Conservation (phyloP, 2,329 filamentous ascomycete species). For the Pseudogymnoascus sp. region DNA sequence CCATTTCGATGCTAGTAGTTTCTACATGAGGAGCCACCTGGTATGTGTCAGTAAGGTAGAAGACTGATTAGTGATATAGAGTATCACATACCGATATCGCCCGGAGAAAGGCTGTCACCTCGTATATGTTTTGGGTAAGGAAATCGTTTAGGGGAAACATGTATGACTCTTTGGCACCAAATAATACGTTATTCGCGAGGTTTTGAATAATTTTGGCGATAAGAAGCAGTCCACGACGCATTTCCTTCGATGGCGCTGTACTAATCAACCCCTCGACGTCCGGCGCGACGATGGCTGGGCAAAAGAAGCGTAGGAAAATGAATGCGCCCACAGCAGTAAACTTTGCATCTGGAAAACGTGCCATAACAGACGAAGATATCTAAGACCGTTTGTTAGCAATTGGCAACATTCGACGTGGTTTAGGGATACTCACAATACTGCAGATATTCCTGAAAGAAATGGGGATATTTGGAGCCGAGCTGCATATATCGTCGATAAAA, state of each 20-base stretch:
- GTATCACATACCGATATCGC: conserved; percentile 53
- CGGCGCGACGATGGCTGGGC: conserved; percentile 62
- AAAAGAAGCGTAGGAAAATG: conserved; percentile 65
- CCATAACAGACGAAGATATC: conserved; percentile 56
- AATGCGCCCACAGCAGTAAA: conserved; percentile 66
- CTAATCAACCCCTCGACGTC: conserved; percentile 59
- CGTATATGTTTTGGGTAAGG: conserved; percentile 58
- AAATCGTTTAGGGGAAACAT: conserved; percentile 66
- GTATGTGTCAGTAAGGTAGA: conserved; percentile 10
- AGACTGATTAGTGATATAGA: neutral
- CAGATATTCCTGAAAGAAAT: conserved; percentile 59
- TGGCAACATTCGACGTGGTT: conserved; percentile 3
- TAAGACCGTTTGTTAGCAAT: conserved; percentile 21
- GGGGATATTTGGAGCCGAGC: conserved; percentile 53
- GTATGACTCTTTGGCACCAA: conserved; percentile 63
- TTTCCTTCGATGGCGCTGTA: conserved; percentile 55
- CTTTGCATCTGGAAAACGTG: conserved; percentile 59
- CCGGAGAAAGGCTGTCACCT: conserved; percentile 57
- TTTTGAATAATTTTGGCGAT: conserved; percentile 67
- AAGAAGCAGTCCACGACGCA: conserved; percentile 58
- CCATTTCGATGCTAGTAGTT: conserved; percentile 35
- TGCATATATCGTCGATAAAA: conserved; percentile 63
- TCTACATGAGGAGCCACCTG: conserved; percentile 42
- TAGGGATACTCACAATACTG: conserved; percentile 45
- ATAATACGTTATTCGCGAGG: conserved; percentile 62